A percentile compares a stretch with the other conserved stretches of the same genome.
These are phyloP conservation scores for Scorias spongiosa DNA, from an alignment of 2,329 filamentous ascomycete genomes.

Conservation along the genomic window DNA sequence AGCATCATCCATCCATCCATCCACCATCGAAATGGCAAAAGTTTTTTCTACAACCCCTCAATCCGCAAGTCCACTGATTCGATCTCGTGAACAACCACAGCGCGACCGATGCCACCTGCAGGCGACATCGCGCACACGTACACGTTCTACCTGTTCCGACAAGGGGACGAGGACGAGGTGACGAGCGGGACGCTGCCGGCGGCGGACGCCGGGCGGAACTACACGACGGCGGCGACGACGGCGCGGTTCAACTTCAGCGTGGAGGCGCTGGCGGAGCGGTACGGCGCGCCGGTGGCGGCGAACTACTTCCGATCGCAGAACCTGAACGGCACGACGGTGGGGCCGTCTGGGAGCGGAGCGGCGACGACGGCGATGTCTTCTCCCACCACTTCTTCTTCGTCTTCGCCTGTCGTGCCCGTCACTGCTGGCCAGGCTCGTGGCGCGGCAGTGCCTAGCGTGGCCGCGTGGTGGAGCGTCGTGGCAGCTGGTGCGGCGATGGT, in stretches of 20 bases:
- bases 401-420: too few relatives aligned
- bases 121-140: constrained; percentile 17
- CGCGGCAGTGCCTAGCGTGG: too few relatives aligned
- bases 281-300: constrained; percentile 12
- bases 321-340: constrained; percentile 5
- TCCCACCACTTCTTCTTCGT: too few relatives aligned
- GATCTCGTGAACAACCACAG: neutral
- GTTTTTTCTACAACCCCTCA: neutral
- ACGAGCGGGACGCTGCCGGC: constrained; percentile 9
- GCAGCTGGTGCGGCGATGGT: too few relatives aligned
- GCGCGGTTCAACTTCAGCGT: constrained; percentile 13
- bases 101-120: constrained; percentile 10
- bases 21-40: too few relatives aligned
- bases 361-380: too few relatives aligned
- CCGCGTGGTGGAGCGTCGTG: too few relatives aligned
- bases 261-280: constrained; percentile 7
- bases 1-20: too few relatives aligned
- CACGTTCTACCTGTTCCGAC: constrained; percentile 17
- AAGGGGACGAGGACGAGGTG: constrained; percentile 3
- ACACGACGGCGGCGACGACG: constrained; percentile 3
- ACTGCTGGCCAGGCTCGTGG: too few relatives aligned
- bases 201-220: constrained; percentile 7
- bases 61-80: neutral
- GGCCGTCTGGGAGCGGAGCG: neutral
- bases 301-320: constrained; percentile 15